Evolutionary conservation across 371 early-diverging fungal genomes (phyloP).

Genomic region (Circinella minor): DNA sequence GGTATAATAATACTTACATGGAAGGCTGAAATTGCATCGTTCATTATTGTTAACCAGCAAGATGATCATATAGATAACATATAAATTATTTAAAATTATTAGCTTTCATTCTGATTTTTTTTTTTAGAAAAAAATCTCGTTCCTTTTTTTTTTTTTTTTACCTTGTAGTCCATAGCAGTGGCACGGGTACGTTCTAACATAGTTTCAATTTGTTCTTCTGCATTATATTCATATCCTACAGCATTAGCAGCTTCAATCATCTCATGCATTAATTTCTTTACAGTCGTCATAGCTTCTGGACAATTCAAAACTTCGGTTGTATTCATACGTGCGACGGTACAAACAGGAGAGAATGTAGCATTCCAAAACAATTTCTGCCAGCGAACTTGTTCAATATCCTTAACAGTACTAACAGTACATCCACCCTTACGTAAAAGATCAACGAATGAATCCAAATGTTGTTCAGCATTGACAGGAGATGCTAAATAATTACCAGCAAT

Average conservation of each 20-base stretch:
- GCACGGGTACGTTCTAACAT: slow-evolving; percentile 54
- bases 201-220: slow-evolving; percentile 41
- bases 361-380: slow-evolving; percentile 93
- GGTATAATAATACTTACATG: slow-evolving; percentile 40
- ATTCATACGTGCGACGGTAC: slow-evolving; percentile 70
- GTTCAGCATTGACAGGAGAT: slow-evolving; percentile 29
- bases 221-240: slow-evolving; percentile 50
- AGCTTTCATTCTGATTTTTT: not conserved
- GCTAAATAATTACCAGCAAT: slow-evolving; percentile 36
- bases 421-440: slow-evolving; percentile 57
- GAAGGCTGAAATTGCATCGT: slow-evolving; percentile 39
- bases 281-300: slow-evolving; percentile 51
- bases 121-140: too few relatives aligned
- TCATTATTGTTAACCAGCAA: not conserved
- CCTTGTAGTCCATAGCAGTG: slow-evolving; percentile 58
- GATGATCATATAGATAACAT: not conserved
- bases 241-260: slow-evolving; percentile 62
- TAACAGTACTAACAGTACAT: slow-evolving; percentile 47
- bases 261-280: slow-evolving; percentile 65
- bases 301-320: slow-evolving; percentile 64
- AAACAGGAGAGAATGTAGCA: slow-evolving; percentile 77
- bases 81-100: too few relatives aligned
- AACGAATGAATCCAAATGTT: slow-evolving; percentile 35
- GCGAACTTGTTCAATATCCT: slow-evolving; percentile 71
- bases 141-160: not conserved